Percentiles rank a stretch among this genome's conserved stretches.
phyloP scores from a whole-genome alignment of 805 yeast species.

The Isabelozyma pseudorhagii region DNA sequence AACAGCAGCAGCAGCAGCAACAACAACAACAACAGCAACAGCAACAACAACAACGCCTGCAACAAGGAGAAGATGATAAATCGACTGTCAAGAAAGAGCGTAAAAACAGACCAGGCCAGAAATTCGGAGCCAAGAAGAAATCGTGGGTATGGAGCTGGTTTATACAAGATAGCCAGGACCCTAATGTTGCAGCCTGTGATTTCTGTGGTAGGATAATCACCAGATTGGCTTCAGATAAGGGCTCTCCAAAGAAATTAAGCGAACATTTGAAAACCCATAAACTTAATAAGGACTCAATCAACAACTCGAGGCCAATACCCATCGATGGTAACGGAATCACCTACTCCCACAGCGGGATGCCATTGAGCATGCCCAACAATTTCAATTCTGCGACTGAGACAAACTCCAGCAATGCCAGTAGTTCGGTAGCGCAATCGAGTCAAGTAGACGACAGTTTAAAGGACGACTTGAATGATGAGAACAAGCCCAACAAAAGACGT shows the following conservation, averaged over 20 bases:
- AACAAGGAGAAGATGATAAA: constrained; percentile 1
- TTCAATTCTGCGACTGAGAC: not conserved
- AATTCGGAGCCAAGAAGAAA: constrained; percentile 58
- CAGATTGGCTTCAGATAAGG: constrained; percentile 51
- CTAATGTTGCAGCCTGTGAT: constrained; percentile 53
- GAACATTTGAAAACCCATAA: constrained; percentile 58
- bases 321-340: constrained; percentile 37
- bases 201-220: constrained; percentile 48
- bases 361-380: constrained; percentile 9
- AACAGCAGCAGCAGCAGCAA: constrained; percentile 3
- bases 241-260: constrained; percentile 56
- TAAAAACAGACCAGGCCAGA: constrained; percentile 50
- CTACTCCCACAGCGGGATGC: constrained; percentile 29
- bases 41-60: constrained; percentile 7
- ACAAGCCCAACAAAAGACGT: not conserved
- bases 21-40: constrained; percentile 7
- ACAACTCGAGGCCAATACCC: constrained; percentile 37
- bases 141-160: constrained; percentile 68
- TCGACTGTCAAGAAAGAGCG: constrained; percentile 21
- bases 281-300: constrained; percentile 37
- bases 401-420: not conserved
- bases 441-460: not conserved
- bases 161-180: constrained; percentile 45
- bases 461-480: not conserved
- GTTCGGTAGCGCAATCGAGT: not conserved